A percentile compares a stretch with the other conserved stretches of the same genome.
Conservation (phyloP, 768 basidiomycete species). For the Suillus luteus region DNA sequence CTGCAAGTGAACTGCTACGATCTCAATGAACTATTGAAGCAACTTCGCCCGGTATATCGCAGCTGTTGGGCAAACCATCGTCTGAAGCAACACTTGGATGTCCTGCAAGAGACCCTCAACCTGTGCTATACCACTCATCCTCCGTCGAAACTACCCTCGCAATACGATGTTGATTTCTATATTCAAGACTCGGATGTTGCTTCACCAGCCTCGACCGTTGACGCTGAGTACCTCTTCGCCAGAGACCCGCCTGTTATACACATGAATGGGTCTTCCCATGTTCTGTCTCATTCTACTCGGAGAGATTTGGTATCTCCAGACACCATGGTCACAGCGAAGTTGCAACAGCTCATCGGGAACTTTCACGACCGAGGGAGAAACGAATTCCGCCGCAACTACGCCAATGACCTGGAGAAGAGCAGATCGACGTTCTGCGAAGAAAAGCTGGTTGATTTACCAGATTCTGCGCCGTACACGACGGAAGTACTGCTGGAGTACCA, state of each 20-base stretch:
- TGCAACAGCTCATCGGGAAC: constrained; percentile 15
- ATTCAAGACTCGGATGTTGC: neutral
- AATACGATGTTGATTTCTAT: neutral
- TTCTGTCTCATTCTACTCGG: neutral
- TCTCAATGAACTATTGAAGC: neutral
- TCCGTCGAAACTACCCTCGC: neutral
- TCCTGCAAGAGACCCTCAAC: neutral
- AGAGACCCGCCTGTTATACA: constrained; percentile 14
- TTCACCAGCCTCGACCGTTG: neutral
- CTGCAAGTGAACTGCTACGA: neutral
- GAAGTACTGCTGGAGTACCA: neutral
- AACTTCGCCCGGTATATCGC: neutral
- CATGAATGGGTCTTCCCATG: neutral
- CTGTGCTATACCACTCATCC: neutral
- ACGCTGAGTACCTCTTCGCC: constrained; percentile 3
- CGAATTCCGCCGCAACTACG: constrained; percentile 19
- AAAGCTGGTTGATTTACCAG: neutral
- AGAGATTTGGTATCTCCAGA: neutral
- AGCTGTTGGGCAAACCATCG: neutral
- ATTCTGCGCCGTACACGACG: neutral
- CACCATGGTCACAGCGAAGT: neutral
- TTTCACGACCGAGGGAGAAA: constrained; percentile 3
- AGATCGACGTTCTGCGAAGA: neutral
- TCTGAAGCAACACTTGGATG: neutral
- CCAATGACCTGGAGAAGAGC: constrained; percentile 13